Evolutionary conservation across 441 rosid genomes (phyloP), one percentile per base, ranked within the genome.

Genomic region (Gossypium trilobum): DNA sequence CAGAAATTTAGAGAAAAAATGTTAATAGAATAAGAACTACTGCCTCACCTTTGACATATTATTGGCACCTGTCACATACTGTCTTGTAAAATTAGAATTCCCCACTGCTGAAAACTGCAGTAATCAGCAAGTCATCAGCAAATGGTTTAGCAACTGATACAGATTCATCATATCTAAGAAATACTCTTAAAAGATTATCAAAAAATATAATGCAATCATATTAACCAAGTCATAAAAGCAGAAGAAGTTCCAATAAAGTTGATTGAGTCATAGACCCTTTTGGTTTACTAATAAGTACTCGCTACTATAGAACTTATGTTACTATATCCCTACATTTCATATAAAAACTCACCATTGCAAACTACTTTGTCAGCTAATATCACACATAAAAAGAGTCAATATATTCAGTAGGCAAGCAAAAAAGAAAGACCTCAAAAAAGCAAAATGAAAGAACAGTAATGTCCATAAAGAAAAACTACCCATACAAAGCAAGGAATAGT

Each of bases 81-180:
- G 82, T 75, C 82, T 80, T 59, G 73, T 70, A 55, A 44, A 42
- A 77, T 77, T 76, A 54, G 76, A 79, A 57, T 71, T 59, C 29
- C 71, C 52, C 31, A 48, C 65, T 57, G 23, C 70, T 48, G 76
- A 80, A 57, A 84, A 74, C 89, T 85, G 87, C 79, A 73, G 23
- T 23, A 57, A 57, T 57, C 79, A 71, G 19, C 52, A 68, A 48
- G 29, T 72, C 77, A 79, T 14, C 20, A 66, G 36, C 25, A 72
- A 75, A 31, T 59, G 75, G 22, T 42, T 63, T 55, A 74, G 52
- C 31, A 78, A 72, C 70, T 70, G 39, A 72, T 22, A 71, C 11
- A 60, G 56, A 69, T 31, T n/a, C 22, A 36, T 29, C 23, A 76
- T 33, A 27, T 25, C 17, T 20, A 52, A 46, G 23, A 33, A 17